These are phyloP conservation scores for Spizellomyces sp. DNA, from an alignment of 192 early-diverging fungal species.

Conservation along the genomic window DNA sequence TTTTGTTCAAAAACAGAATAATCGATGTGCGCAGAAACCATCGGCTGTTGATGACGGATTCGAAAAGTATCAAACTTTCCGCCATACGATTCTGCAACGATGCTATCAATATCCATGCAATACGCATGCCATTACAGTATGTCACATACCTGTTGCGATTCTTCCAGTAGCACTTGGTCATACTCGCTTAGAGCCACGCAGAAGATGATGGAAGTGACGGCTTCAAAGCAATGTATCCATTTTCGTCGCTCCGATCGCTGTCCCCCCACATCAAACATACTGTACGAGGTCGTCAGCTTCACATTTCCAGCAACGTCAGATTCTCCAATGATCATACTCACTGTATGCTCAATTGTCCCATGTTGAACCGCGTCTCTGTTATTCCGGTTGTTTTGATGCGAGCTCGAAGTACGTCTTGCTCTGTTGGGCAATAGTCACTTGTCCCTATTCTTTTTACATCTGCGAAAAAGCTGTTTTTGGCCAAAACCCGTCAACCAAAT, in stretches of 20 bases:
- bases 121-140: background rate
- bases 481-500: background rate
- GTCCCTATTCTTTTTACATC: conserved; percentile 50
- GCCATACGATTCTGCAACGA: conserved; percentile 82
- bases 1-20: conserved; percentile 93
- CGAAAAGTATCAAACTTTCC: conserved; percentile 88
- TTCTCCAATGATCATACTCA: conserved; percentile 12
- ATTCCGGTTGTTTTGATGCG: conserved; percentile 68
- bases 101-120: no score
- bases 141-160: conserved; percentile 44
- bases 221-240: conserved; percentile 88
- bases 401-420: conserved; percentile 68
- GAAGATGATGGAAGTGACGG: conserved; percentile 90
- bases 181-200: conserved; percentile 92
- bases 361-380: conserved; percentile 63
- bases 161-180: conserved; percentile 89
- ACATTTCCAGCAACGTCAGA: background rate
- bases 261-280: conserved; percentile 88
- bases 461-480: conserved; percentile 14
- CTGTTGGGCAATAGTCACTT: conserved; percentile 57
- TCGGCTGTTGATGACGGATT: conserved; percentile 88
- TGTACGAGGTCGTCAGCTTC: background rate
- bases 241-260: conserved; percentile 83
- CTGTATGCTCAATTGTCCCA: conserved; percentile 47
- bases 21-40: conserved; percentile 93